Conservation (phyloP, 306 rosid species). For the Quercus glauca region DNA sequence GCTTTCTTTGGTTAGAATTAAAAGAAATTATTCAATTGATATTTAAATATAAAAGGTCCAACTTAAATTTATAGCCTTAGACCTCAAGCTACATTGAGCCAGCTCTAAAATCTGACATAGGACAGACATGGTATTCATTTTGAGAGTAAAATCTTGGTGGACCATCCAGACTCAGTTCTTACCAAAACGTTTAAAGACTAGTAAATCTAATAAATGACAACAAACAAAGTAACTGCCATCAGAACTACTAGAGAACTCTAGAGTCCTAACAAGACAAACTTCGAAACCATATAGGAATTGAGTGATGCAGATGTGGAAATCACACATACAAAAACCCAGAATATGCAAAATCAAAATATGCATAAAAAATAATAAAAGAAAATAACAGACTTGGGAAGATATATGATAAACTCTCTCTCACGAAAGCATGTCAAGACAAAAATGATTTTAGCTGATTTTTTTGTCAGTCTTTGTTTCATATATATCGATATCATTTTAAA, state of each 20-base stretch:
- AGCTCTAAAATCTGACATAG: no score
- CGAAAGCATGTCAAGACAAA: neutral
- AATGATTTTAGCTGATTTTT: neutral
- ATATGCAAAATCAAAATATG: neutral
- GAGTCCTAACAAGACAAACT: no score
- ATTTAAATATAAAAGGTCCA: no score
- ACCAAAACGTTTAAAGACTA: neutral
- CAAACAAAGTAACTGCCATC: neutral
- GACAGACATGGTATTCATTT: no score
- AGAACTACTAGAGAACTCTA: neutral
- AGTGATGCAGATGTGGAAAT: neutral
- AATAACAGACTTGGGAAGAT: neutral
- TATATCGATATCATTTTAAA: neutral
- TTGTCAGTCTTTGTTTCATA: neutral
- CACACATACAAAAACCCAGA: neutral
- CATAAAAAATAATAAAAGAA: no score
- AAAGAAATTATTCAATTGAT: no score
- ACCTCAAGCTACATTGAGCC: no score
- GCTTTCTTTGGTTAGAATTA: no score
- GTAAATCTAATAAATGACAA: neutral
- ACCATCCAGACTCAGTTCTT: neutral
- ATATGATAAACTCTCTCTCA: neutral
- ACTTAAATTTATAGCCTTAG: no score
- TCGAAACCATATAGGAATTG: neutral
- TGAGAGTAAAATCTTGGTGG: no score